Evolutionary conservation across 768 basidiomycete genomes (phyloP).

Genomic region (Trametes gibbosa): DNA sequence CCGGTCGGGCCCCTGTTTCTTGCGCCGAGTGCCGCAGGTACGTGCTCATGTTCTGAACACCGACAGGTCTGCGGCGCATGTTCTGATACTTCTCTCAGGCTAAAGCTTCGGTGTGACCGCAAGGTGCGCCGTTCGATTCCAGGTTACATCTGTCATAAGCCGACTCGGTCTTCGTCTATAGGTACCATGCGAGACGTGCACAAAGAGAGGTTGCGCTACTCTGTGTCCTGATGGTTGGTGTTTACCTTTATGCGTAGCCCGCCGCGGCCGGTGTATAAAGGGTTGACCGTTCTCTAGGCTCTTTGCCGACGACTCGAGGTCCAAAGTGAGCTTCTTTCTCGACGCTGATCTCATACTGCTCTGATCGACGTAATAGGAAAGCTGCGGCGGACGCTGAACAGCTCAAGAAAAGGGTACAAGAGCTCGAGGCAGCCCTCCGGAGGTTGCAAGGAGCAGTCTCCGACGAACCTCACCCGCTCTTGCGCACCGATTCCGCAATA

Average conservation of each 20-base stretch:
- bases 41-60: neutral
- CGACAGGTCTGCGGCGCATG: neutral
- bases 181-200: conserved; percentile 80
- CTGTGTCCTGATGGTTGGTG: conserved; percentile 70
- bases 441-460: conserved; percentile 46
- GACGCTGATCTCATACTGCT: neutral
- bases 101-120: conserved; percentile 35
- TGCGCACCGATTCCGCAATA: conserved; percentile 27
- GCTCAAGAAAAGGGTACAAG: conserved; percentile 63
- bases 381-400: conserved; percentile 71
- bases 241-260: neutral
- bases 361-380: conserved; percentile 28
- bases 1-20: conserved; percentile 46
- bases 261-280: neutral
- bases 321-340: conserved; percentile 41
- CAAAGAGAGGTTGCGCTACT: conserved; percentile 69
- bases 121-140: conserved; percentile 18
- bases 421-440: conserved; percentile 59
- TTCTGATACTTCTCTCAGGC: conserved; percentile 14
- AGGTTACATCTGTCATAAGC: neutral
- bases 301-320: conserved; percentile 58
- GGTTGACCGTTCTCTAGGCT: conserved; percentile 35
- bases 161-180: conserved; percentile 24
- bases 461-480: conserved; percentile 48
- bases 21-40: conserved; percentile 36